Evolutionary conservation across 1,284 basidiomycete genomes (phyloP), one percentile per base, ranked within the genome.

Genomic region (Fomitopsis betulina): DNA sequence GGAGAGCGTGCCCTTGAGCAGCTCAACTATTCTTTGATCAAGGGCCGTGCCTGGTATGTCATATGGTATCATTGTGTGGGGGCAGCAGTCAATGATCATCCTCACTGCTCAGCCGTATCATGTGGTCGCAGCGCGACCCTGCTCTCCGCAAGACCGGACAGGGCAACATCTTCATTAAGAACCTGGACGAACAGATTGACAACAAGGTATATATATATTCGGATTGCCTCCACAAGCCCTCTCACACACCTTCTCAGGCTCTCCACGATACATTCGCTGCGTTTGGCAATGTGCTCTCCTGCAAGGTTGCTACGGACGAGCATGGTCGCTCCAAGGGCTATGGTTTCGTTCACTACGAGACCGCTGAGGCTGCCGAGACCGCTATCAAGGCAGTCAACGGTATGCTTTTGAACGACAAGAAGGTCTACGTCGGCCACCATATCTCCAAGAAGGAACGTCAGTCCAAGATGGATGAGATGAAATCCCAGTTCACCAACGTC

Each of bases 101-200:
- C 4, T 30, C 19, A 6, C 39, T 8, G 15, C 3, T 30, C 66
- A 93, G 90, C 83, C 95, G 97, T 71, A 99, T 99, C 83, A 99
- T 99, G 97, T 98, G 97, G 96, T 98, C 96, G 71, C 96, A 99
- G 86, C 94, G 97, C 75, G 97, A 99, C 81, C 97, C 97, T 62
- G 93, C 94, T 68, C 87, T 99, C 71, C 94, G 97, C 78, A 98
- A 99, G 86, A 98, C 96, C 65, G 96, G 96, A 65, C 95, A 98
- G 80, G 97, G 97, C 76, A 99, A 99, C 79, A 96, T 99, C 73
- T 99, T 99, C 81, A 99, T 99, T 82, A 99, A 99, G 83, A 99
- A 99, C 80, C 81, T 99, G 67, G 97, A 99, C 74, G 94, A 97
- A 76, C 84, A 84, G 63, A 99, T 99, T 68, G 97, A 99, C 81